phyloP scores from a whole-genome alignment of 768 basidiomycete species.

The Trametes elegans region DNA sequence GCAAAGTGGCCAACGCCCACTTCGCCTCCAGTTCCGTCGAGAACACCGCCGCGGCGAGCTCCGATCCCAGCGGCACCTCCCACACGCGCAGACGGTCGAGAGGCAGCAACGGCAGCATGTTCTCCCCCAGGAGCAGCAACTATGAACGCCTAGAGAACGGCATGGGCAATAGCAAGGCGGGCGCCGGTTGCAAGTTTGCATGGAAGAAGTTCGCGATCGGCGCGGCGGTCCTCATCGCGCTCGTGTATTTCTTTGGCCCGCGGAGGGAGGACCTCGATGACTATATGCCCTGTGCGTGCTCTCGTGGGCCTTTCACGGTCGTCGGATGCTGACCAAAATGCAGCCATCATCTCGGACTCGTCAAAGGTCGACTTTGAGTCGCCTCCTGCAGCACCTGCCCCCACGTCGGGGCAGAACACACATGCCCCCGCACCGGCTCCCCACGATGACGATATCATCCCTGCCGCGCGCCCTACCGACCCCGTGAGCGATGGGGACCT shows the following conservation, averaged over 20 bases:
- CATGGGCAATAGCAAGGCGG: conserved; percentile 45
- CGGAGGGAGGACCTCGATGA: conserved; percentile 32
- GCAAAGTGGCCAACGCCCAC: conserved; percentile 3
- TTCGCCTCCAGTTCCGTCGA: neutral
- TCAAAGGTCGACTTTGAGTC: conserved; percentile 2
- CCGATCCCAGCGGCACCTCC: neutral
- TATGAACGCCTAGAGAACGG: conserved; percentile 65
- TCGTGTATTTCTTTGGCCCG: conserved; percentile 71
- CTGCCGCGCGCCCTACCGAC: conserved; percentile 44
- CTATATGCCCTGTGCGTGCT: conserved; percentile 28
- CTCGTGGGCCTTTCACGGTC: neutral
- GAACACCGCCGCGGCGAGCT: conserved; percentile 1
- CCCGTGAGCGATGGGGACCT: conserved; percentile 76
- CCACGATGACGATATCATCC: conserved; percentile 19
- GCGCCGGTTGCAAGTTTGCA: conserved; percentile 29
- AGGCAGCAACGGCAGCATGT: conserved; percentile 21
- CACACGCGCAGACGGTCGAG: conserved; percentile 11
- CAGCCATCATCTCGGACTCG: conserved; percentile 17
- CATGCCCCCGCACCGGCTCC: conserved; percentile 1
- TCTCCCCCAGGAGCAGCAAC: conserved; percentile 40
- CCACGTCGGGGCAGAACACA: neutral
- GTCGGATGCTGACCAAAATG: neutral
- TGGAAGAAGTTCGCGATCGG: conserved; percentile 73
- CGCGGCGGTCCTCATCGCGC: conserved; percentile 50
- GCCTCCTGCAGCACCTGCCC: neutral